These are phyloP conservation scores for Barnettozyma botsteinii DNA, from an alignment of 805 yeast genomes.

Conservation along the genomic window DNA sequence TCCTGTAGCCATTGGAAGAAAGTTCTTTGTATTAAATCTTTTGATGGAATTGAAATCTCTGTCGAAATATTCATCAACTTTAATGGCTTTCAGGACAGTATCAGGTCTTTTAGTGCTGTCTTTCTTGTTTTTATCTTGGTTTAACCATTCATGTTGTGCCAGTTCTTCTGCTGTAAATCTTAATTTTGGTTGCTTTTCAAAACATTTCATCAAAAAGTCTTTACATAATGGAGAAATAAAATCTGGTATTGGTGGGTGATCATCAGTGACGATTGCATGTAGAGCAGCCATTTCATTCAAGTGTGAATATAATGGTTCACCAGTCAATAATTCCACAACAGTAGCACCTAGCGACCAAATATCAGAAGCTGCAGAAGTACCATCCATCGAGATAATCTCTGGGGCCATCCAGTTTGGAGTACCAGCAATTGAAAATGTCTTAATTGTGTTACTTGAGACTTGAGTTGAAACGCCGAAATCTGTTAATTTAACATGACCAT, in stretches of 20 bases:
- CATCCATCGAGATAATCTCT: slow-evolving; percentile 79
- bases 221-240: slow-evolving; percentile 36
- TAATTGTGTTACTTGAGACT: slow-evolving; percentile 42
- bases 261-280: slow-evolving; percentile 78
- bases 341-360: slow-evolving; percentile 97
- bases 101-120: background rate
- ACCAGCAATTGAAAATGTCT: slow-evolving; percentile 64
- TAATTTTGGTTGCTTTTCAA: slow-evolving; percentile 59
- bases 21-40: slow-evolving; percentile 17
- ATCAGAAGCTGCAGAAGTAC: slow-evolving; percentile 85
- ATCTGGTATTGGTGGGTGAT: slow-evolving; percentile 62
- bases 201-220: slow-evolving; percentile 63
- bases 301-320: slow-evolving; percentile 81
- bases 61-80: slow-evolving; percentile 5
- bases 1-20: slow-evolving; percentile 16
- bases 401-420: slow-evolving; percentile 99
- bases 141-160: slow-evolving; percentile 58
- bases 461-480: slow-evolving; percentile 77
- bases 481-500: slow-evolving; percentile 62
- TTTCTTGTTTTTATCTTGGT: background rate
- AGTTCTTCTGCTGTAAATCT: slow-evolving; percentile 53
- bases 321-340: slow-evolving; percentile 77
- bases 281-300: slow-evolving; percentile 71
- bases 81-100: background rate
- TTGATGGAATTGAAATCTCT: slow-evolving; percentile 17